Conservation (phyloP, 768 basidiomycete species). For the Suillus americanus region DNA sequence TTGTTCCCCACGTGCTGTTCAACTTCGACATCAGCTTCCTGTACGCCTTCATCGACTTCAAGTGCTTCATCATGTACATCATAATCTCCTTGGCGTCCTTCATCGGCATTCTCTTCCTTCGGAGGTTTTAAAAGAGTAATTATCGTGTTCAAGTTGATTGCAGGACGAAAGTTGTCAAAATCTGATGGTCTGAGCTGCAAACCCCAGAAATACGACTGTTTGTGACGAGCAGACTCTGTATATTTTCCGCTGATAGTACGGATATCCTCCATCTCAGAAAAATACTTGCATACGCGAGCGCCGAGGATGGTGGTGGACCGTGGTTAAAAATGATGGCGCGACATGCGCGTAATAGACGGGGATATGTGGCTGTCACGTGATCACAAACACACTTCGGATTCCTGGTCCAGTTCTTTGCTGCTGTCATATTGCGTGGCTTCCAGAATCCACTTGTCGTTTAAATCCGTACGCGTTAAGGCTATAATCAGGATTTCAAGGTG, state of each 20-base stretch:
- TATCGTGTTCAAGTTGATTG: constrained; percentile 29
- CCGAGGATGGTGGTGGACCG: not conserved
- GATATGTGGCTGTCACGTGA: not conserved
- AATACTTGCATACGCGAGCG: not conserved
- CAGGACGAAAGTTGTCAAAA: constrained; percentile 25
- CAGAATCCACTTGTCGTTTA: too few relatives aligned
- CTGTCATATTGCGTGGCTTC: too few relatives aligned
- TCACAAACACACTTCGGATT: not conserved
- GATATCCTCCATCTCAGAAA: constrained; percentile 4
- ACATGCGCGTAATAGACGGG: not conserved
- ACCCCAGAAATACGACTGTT: constrained; percentile 25
- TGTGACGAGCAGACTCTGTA: constrained; percentile 28
- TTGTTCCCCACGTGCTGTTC: constrained; percentile 13
- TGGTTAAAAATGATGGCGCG: not conserved
- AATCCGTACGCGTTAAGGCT: too few relatives aligned
- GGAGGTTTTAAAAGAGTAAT: constrained; percentile 18
- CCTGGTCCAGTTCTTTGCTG: too few relatives aligned
- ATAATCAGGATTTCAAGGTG: too few relatives aligned
- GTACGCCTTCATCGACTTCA: not conserved
- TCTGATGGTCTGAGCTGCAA: constrained; percentile 5
- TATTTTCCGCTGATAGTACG: constrained; percentile 18
- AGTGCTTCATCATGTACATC: not conserved
- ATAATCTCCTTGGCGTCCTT: not conserved
- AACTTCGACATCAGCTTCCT: not conserved
- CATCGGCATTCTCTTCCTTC: not conserved